Evolutionary conservation across 108 stramenopile species (phyloP), one percentile per base, ranked within the genome.

Genomic region (Skeletonema potamos): DNA sequence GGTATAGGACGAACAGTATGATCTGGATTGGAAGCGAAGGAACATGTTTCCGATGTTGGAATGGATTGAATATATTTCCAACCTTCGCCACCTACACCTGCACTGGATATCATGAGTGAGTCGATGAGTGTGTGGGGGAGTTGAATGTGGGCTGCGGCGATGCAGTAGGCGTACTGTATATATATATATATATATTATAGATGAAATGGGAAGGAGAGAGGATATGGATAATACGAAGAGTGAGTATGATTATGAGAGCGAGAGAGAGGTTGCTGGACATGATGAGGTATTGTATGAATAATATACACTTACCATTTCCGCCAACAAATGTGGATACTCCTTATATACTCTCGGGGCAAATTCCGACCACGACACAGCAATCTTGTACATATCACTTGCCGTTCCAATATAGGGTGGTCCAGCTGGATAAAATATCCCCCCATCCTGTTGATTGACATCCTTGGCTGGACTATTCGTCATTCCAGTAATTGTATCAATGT

Each of bases 361-460:
- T 22, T 87, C 85, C 18, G 78, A 66, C 96, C 96, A 97, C 30
- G 39, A 51, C 7, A 79, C 46, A 2, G 88, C 82, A 65, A 97
- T 88, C 26, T 54, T 48, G 18, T 82, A 73, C 87, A 92, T 86
- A 84, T 95, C 96, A n/a, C 33, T 58, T 13, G 86, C 87, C 4
- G 89, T 91, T 11, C 77, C 92, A 18, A 99, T 58, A 66, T 97
- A 99, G 1, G 98, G 98, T 36, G 98, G 95, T 15, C 98, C 98
- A 11, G 85, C 92, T 8, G 92, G 82, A 73, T 87, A 94, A 48
- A 68, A 72, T 26, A 79, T 3, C 0, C 27, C 30, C 7, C 88
- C 96, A 17, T 88, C 76, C 28, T 60, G 18, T 39, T 75, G 68
- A 48, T 46, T 28, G 15, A 86, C 74, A 39, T 55, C 37, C 32